A percentile compares a stretch with the other conserved stretches of the same genome.
Evolutionary conservation across 1,284 basidiomycete species (phyloP).

Genomic region (Leccinum griseonigrum): DNA sequence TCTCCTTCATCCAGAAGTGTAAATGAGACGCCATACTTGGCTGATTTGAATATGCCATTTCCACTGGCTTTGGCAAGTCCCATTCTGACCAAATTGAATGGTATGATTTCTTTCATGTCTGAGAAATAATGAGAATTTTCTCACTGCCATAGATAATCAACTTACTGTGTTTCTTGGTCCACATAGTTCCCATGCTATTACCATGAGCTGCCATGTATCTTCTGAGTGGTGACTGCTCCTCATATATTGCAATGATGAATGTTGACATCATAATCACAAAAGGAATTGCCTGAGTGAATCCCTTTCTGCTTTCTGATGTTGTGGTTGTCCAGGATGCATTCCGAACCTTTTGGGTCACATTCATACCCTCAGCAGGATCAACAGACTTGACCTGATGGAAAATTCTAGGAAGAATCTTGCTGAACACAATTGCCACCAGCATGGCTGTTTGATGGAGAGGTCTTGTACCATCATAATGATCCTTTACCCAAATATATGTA

Average conservation of each 20-base stretch:
- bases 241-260: background rate
- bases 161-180: background rate
- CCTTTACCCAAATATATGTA: background rate
- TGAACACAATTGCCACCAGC: background rate
- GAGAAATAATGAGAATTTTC: background rate
- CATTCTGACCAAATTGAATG: background rate
- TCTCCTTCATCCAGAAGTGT: background rate
- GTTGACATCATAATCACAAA: background rate
- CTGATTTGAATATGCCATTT: background rate
- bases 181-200: background rate
- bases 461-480: background rate
- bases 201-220: background rate
- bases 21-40: background rate
- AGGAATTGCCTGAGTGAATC: background rate
- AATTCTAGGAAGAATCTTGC: background rate
- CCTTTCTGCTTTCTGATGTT: background rate
- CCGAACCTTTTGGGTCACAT: background rate
- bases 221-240: background rate
- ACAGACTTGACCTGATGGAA: background rate
- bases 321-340: background rate
- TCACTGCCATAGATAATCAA: background rate
- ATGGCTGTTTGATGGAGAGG: background rate
- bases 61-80: background rate
- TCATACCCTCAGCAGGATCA: too few species aligned
- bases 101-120: background rate